These are phyloP conservation scores for Exophiala oligosperma DNA, from an alignment of 2,329 filamentous ascomycete species.

Conservation along the genomic window DNA sequence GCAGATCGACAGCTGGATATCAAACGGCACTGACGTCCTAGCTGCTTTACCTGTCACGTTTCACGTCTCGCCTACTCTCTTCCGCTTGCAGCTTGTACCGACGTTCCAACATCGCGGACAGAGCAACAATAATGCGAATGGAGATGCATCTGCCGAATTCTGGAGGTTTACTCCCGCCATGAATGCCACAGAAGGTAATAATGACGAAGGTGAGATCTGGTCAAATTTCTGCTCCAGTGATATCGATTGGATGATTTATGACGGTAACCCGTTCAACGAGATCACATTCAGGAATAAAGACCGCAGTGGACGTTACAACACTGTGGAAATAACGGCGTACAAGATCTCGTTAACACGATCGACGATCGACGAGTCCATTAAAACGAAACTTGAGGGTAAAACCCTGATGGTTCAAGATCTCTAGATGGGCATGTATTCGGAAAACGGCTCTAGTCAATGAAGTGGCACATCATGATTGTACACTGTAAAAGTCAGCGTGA, in stretches of 20 bases:
- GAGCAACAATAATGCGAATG: background rate
- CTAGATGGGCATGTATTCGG: too few relatives aligned
- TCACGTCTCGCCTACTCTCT: background rate
- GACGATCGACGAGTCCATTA: background rate
- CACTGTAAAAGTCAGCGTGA: too few relatives aligned
- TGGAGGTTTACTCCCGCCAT: background rate
- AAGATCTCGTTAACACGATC: conserved; percentile 20
- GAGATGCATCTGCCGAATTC: conserved; percentile 12
- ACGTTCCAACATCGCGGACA: conserved; percentile 22
- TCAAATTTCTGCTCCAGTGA: conserved; percentile 40
- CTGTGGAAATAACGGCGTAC: conserved; percentile 37
- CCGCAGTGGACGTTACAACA: conserved; percentile 10
- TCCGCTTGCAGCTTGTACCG: conserved; percentile 22
- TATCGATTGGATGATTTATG: conserved; percentile 36
- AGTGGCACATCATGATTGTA: too few relatives aligned
- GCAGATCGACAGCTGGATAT: conserved; percentile 18
- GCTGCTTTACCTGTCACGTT: background rate
- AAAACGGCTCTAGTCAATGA: too few relatives aligned
- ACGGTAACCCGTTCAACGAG: conserved; percentile 36
- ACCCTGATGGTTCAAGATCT: background rate
- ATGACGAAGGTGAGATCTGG: conserved; percentile 12
- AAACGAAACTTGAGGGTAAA: too few relatives aligned
- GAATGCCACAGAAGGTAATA: background rate
- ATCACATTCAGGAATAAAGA: conserved; percentile 37
- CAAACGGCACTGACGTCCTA: conserved; percentile 25